These are phyloP conservation scores for Colletotrichum truncatum DNA, from an alignment of 2,329 filamentous ascomycete genomes.

Conservation along the genomic window DNA sequence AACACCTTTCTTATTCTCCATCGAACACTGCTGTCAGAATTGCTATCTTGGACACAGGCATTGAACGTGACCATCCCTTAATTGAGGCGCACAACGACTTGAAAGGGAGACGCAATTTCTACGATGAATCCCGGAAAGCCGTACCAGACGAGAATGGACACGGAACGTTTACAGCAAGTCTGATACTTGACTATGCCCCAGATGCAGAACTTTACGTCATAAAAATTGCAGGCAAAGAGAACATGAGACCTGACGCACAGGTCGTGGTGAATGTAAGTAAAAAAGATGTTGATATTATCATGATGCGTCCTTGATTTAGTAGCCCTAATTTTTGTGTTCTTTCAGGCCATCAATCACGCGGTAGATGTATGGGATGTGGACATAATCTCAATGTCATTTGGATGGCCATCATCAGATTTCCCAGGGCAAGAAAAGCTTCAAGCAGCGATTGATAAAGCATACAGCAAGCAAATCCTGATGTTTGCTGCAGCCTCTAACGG, in stretches of 20 bases:
- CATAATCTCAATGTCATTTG: neutral
- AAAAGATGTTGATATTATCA: neutral
- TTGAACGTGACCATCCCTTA: neutral
- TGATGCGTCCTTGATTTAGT: no score
- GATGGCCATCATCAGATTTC: neutral
- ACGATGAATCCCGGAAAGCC: neutral
- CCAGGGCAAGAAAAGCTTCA: neutral
- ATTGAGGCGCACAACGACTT: neutral
- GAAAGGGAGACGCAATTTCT: neutral
- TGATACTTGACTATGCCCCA: constrained; percentile 15
- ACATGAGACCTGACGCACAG: neutral
- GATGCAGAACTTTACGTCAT: constrained; percentile 12
- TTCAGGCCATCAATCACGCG: neutral
- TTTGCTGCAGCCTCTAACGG: constrained; percentile 9
- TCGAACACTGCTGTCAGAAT: neutral
- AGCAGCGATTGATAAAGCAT: neutral
- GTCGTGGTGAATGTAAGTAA: no score
- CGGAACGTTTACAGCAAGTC: neutral
- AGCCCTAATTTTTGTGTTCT: neutral
- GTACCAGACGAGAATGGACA: constrained; percentile 5
- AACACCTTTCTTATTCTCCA: no score
- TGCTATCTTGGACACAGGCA: neutral
- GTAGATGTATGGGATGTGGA: neutral
- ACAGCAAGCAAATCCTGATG: neutral
- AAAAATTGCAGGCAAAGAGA: constrained; percentile 16